Conservation (phyloP, 352 stramenopile genomes). For the Globisporangium nodosum region DNA sequence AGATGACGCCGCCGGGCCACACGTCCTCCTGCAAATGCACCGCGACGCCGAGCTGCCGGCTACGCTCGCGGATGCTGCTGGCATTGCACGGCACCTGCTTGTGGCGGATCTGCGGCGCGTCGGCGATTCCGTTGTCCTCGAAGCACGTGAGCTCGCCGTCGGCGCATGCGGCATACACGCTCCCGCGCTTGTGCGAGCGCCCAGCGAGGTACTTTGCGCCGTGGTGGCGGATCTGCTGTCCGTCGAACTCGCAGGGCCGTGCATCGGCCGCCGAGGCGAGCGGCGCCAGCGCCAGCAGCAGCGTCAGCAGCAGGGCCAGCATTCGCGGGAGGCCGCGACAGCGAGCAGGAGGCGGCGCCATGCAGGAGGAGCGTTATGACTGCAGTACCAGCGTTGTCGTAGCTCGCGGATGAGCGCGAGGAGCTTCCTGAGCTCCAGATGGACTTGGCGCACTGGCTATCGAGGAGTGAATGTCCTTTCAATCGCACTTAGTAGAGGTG, state of each 20-base stretch:
- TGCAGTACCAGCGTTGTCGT: too few species aligned
- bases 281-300: neutral
- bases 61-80: conserved; percentile 15
- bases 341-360: neutral
- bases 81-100: conserved; percentile 29
- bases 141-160: conserved; percentile 43
- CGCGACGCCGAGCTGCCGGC: conserved; percentile 46
- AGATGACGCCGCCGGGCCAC: conserved; percentile 66
- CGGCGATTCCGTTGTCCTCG: conserved; percentile 55
- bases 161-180: conserved; percentile 48
- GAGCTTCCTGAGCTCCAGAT: too few species aligned
- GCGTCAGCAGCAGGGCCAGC: neutral
- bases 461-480: too few species aligned
- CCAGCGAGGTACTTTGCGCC: conserved; percentile 50
- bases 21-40: conserved; percentile 48
- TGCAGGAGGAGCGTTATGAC: neutral
- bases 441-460: too few species aligned
- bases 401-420: too few species aligned
- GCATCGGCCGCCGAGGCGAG: neutral
- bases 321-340: neutral
- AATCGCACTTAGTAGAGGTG: too few species aligned
- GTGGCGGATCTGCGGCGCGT: conserved; percentile 43
- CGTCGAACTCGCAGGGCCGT: conserved; percentile 34
- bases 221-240: conserved; percentile 33
- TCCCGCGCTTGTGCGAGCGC: conserved; percentile 31